Evolutionary conservation across 83 land plant genomes (phyloP).

Genomic region (Thuja plicata): DNA sequence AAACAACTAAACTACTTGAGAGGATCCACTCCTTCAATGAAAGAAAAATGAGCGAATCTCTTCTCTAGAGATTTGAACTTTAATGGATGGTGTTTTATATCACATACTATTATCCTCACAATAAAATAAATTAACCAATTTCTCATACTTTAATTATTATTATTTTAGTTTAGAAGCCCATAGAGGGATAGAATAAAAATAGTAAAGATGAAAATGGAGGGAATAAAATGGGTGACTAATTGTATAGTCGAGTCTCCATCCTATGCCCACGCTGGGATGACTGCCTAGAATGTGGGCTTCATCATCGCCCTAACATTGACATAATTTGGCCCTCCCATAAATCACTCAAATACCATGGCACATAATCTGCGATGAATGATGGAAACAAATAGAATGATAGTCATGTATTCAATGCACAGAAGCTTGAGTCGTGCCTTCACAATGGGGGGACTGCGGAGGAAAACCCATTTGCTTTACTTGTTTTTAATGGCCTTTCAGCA

Average conservation of each 20-base stretch:
- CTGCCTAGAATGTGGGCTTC: background rate
- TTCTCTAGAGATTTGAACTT: too few relatives aligned
- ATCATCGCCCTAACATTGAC: background rate
- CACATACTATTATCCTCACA: too few relatives aligned
- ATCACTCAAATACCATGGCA: background rate
- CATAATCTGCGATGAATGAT: background rate
- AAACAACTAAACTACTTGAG: too few relatives aligned
- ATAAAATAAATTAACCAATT: too few relatives aligned
- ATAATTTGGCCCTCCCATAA: background rate
- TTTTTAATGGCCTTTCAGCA: background rate
- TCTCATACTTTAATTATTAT: too few relatives aligned
- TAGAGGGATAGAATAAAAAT: too few relatives aligned
- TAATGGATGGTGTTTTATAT: too few relatives aligned
- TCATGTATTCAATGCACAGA: background rate
- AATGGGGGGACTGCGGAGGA: background rate
- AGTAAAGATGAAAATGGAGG: background rate
- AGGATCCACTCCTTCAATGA: too few relatives aligned
- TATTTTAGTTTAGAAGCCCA: too few relatives aligned
- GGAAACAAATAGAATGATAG: background rate
- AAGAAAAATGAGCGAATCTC: too few relatives aligned
- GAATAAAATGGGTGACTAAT: background rate
- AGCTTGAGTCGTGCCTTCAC: background rate
- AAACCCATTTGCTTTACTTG: background rate
- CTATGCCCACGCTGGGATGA: background rate
- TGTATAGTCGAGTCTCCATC: background rate